phyloP scores from a whole-genome alignment of 176 grass and related monocot genomes.

The Raddia guianensis region DNA sequence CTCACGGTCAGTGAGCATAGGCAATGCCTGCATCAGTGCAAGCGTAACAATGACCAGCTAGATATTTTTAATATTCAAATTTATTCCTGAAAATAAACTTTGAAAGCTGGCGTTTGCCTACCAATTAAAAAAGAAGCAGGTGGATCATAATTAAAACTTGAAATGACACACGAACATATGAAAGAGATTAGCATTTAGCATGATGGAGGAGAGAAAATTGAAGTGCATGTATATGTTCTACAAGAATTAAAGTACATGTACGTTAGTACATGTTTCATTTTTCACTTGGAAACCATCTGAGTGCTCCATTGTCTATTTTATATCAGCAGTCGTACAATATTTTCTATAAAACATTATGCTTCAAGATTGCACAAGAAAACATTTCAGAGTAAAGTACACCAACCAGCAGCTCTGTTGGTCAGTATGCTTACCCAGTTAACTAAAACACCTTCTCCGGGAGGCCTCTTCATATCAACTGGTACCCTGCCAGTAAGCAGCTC shows the following conservation, averaged over 20 bases:
- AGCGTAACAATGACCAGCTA: constrained; percentile 38
- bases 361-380: constrained; percentile 22
- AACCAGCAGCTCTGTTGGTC: constrained; percentile 11
- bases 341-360: constrained; percentile 24
- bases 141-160: constrained; percentile 32
- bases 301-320: neutral
- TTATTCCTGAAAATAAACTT: constrained; percentile 17
- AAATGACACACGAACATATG: neutral
- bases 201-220: neutral
- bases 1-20: constrained; percentile 86
- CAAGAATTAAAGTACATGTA: constrained; percentile 10
- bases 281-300: neutral
- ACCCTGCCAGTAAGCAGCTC: constrained; percentile 95
- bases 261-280: constrained; percentile 4
- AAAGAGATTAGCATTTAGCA: constrained; percentile 23
- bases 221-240: neutral
- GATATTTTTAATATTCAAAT: constrained; percentile 25
- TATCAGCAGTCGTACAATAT: constrained; percentile 15
- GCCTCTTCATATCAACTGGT: constrained; percentile 93
- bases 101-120: constrained; percentile 15
- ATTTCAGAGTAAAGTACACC: constrained; percentile 32
- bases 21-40: constrained; percentile 66
- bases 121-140: constrained; percentile 28
- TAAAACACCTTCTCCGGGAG: constrained; percentile 84
- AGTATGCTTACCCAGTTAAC: constrained; percentile 78